These are phyloP conservation scores for Polytolypa hystricis DNA, from an alignment of 2,329 filamentous ascomycete species.

Conservation along the genomic window DNA sequence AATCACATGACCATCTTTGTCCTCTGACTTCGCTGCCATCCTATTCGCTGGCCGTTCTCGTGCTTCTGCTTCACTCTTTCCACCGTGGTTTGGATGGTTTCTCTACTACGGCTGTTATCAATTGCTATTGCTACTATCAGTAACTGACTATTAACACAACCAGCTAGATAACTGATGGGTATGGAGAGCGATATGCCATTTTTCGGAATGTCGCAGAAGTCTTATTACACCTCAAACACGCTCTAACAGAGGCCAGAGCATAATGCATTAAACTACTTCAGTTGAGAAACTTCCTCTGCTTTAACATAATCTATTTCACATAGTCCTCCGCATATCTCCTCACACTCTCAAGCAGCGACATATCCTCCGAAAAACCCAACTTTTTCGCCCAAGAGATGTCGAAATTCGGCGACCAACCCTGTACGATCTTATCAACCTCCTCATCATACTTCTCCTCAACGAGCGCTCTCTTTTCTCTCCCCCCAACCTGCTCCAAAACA, in stretches of 20 bases:
- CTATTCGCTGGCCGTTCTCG: slow-evolving; percentile 10
- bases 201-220: too few relatives aligned
- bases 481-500: slow-evolving; percentile 45
- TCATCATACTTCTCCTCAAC: slow-evolving; percentile 46
- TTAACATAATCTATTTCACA: slow-evolving; percentile 17
- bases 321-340: slow-evolving; percentile 26
- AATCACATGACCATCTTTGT: slow-evolving; percentile 36
- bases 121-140: too few relatives aligned
- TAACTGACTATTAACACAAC: too few relatives aligned
- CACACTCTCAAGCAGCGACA: slow-evolving; percentile 31
- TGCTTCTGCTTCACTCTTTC: too few relatives aligned
- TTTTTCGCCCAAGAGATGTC: slow-evolving; percentile 43
- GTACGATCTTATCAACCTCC: slow-evolving; percentile 45
- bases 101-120: too few relatives aligned
- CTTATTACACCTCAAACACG: too few relatives aligned
- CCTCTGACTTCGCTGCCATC: slow-evolving; percentile 25
- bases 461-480: slow-evolving; percentile 42
- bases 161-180: too few relatives aligned
- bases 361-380: slow-evolving; percentile 36
- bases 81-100: too few relatives aligned
- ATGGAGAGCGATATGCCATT: too few relatives aligned
- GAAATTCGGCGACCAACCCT: slow-evolving; percentile 50
- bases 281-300: too few relatives aligned
- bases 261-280: too few relatives aligned
- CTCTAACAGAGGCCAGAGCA: too few relatives aligned